phyloP scores from a whole-genome alignment of 2,329 filamentous ascomycete genomes.

The Penicillium sp. region DNA sequence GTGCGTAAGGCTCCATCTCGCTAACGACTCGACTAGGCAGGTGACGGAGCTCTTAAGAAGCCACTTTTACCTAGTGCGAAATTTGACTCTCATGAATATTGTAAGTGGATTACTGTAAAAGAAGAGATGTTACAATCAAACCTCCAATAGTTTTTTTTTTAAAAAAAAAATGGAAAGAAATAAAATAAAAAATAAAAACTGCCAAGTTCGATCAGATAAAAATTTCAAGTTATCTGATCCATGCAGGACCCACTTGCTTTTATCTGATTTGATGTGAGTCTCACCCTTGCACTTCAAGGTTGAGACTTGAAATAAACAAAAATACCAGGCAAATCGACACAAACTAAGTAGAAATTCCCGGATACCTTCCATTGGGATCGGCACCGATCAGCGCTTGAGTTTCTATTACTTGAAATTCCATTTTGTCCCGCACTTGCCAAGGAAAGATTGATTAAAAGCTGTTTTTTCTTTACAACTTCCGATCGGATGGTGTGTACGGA shows the following conservation, averaged over 20 bases:
- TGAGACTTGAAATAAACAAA: neutral
- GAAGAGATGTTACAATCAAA: neutral
- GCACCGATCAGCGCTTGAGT: neutral
- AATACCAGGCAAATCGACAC: neutral
- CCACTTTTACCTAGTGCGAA: neutral
- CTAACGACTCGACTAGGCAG: slow-evolving; percentile 6
- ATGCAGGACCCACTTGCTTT: slow-evolving; percentile 8
- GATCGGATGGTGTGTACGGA: neutral
- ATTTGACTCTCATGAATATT: neutral
- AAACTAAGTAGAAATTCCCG: neutral
- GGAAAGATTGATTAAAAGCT: neutral
- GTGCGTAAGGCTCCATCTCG: slow-evolving; percentile 5
- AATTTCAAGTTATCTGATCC: slow-evolving; percentile 21
- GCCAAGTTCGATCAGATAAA: slow-evolving; percentile 20
- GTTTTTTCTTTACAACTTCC: neutral
- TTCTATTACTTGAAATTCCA: neutral
- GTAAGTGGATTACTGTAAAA: neutral
- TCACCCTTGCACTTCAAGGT: neutral
- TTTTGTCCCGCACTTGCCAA: slow-evolving; percentile 1
- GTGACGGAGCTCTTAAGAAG: neutral
- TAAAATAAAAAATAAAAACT: no score
- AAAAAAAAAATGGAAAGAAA: neutral
- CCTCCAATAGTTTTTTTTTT: neutral
- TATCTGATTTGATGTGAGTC: slow-evolving; percentile 8
- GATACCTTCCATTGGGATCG: neutral